phyloP scores from a whole-genome alignment of 306 rosid genomes.

The Inga laurina region DNA sequence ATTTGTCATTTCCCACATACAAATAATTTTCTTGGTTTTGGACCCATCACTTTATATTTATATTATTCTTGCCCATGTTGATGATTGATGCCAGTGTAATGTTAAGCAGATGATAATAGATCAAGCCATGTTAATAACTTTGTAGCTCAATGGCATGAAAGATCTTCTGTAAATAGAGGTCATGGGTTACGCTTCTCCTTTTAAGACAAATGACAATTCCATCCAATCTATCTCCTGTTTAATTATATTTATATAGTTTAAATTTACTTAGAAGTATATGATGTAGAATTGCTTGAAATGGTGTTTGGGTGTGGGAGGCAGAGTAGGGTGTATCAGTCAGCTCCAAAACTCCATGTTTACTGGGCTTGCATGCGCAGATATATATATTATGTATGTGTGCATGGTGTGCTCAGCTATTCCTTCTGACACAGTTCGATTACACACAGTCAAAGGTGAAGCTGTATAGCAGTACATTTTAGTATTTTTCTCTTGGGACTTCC shows the following conservation, averaged over 20 bases:
- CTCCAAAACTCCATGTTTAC: slow-evolving; percentile 10
- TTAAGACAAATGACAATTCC: too few relatives aligned
- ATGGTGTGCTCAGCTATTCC: neutral
- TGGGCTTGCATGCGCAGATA: slow-evolving; percentile 19
- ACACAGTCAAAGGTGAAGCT: neutral
- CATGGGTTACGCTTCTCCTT: too few relatives aligned
- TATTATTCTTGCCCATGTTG: neutral
- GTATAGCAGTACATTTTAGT: slow-evolving; percentile 11
- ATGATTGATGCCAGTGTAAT: neutral
- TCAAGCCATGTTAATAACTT: too few relatives aligned
- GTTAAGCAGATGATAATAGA: neutral
- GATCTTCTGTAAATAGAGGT: too few relatives aligned
- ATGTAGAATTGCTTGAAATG: neutral
- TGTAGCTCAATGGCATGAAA: too few relatives aligned
- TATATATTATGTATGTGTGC: neutral
- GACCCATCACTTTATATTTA: neutral
- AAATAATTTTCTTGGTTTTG: neutral
- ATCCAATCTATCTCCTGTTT: too few relatives aligned
- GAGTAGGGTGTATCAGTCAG: neutral
- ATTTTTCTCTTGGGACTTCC: neutral
- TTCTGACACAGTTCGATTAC: slow-evolving; percentile 22
- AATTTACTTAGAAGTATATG: neutral
- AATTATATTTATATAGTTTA: neutral
- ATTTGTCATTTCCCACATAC: neutral
- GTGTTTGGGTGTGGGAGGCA: neutral